A percentile compares a stretch with the other conserved stretches of the same genome.
phyloP scores from a whole-genome alignment of 768 basidiomycete species.

The Amanita muscaria region DNA sequence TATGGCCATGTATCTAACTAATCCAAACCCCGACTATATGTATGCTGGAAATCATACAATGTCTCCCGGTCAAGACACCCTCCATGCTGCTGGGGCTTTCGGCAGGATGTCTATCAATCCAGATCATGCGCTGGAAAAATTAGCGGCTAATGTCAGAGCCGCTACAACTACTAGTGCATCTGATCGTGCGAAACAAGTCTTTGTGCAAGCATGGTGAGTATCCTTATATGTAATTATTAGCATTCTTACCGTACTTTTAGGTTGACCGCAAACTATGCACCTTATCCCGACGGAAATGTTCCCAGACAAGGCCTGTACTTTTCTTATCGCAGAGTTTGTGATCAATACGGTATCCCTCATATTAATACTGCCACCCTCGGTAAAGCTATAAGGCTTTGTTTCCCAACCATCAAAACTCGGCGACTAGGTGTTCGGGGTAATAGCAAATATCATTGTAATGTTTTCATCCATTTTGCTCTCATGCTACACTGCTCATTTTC shows the following conservation, averaged over 20 bases:
- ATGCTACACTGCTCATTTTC: too few relatives aligned
- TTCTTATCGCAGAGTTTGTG: constrained; percentile 84
- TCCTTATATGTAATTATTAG: constrained; percentile 11
- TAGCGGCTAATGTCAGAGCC: constrained; percentile 78
- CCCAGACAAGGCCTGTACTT: constrained; percentile 91
- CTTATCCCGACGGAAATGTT: constrained; percentile 88
- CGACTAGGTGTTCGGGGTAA: constrained; percentile 89
- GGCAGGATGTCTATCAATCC: constrained; percentile 68
- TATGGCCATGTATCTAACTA: constrained; percentile 64
- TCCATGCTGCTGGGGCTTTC: constrained; percentile 67
- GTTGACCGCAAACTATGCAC: constrained; percentile 84
- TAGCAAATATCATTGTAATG: constrained; percentile 88
- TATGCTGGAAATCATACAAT: constrained; percentile 42
- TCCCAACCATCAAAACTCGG: constrained; percentile 91
- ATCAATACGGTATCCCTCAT: constrained; percentile 88
- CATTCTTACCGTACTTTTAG: constrained; percentile 28
- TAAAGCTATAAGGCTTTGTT: constrained; percentile 89
- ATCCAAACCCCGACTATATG: constrained; percentile 57
- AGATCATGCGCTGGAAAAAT: constrained; percentile 77
- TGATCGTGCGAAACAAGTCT: constrained; percentile 86
- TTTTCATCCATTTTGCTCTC: constrained; percentile 17
- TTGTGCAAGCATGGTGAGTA: constrained; percentile 82
- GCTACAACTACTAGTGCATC: constrained; percentile 89
- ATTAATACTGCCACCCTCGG: constrained; percentile 95
- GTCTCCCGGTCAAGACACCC: constrained; percentile 40